Base-by-base conservation (phyloP, 371 early-diverging fungal species). In the Actinomortierella wolfii region DNA sequence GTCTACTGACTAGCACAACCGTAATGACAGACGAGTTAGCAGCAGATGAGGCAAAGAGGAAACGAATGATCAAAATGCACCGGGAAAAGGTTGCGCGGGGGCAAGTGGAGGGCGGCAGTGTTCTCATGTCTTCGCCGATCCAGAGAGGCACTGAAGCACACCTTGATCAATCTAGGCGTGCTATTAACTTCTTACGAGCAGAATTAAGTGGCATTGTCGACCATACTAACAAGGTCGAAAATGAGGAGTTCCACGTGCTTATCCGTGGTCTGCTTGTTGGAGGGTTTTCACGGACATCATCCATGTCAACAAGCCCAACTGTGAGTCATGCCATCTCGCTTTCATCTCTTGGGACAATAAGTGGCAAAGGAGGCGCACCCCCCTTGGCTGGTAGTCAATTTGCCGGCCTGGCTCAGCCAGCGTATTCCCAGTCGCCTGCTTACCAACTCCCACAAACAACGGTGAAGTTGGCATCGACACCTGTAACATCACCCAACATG, bases 131-230 rank as follows among this genome's bases (percentile, higher is more conserved):
- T 4, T 6, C 34, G 14, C 24, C 49, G 18, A 57, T 58, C 17
- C 55, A 64, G 34, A 39, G 73, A 41, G 73, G 63, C 17, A 73
- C 73, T 13, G 61, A 34, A 14, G 61, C 55, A 1, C 64, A 67
- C n/a, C 68, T 59, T 20, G 66, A 62, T 23, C 74, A 78, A 17
- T 78, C 81, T n/a, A 51, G 76, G 17, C 50, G 57, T 18, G 93
- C 94, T 0, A 76, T 95, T 2, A 76, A 81, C 20, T 95, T 87
- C 61, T 79, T 95, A 29, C 86, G 87, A 57, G 75, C 74, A 0
- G 75, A 90, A 26, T 78, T 95, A 13, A 68, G 81, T 0, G 80
- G 80, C 7, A 76, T 89, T 3, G 91, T 94, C 3, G 78, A 92
- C 67, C 92, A 92, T 59, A 67, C 68, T 4, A 80, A 86, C 67